Evolutionary conservation across 1,139 yeast genomes (phyloP).

Genomic region (Geotrichum candidum): DNA sequence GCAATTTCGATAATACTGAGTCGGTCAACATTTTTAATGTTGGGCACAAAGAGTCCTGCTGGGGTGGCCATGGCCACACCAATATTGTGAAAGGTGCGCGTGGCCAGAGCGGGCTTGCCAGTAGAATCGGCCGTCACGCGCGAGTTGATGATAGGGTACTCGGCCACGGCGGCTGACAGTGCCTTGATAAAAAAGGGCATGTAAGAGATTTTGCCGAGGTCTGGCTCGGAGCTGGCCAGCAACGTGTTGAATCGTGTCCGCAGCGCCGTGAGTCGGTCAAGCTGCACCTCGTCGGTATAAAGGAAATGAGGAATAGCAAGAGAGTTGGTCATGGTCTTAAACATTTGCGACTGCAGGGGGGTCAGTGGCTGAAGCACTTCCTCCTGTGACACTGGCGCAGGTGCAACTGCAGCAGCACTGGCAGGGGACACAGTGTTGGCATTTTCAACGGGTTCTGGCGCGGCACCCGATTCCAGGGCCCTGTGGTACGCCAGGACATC

Average conservation of each 20-base stretch:
- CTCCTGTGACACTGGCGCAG: background rate
- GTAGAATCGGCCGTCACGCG: constrained; percentile 22
- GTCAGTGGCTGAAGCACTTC: constrained; percentile 26
- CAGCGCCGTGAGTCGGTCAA: constrained; percentile 27
- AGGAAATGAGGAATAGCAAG: constrained; percentile 35
- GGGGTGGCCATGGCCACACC: constrained; percentile 74
- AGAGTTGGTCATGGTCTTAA: constrained; percentile 34
- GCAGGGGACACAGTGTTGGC: constrained; percentile 5
- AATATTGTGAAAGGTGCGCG: constrained; percentile 38
- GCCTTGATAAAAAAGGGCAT: constrained; percentile 38
- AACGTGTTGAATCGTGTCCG: constrained; percentile 26
- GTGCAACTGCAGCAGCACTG: constrained; percentile 7
- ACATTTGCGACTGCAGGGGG: constrained; percentile 34
- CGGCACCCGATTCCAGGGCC: constrained; percentile 4
- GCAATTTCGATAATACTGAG: constrained; percentile 59
- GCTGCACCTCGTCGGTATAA: constrained; percentile 33
- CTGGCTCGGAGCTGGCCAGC: constrained; percentile 7
- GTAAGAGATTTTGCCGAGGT: constrained; percentile 29
- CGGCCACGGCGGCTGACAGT: constrained; percentile 29
- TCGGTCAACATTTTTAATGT: constrained; percentile 63
- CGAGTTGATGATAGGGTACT: constrained; percentile 32
- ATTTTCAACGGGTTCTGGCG: background rate
- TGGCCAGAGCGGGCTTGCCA: constrained; percentile 26
- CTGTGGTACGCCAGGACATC: constrained; percentile 26
- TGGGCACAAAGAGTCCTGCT: constrained; percentile 67